phyloP scores from a whole-genome alignment of 257 asterid genomes.

The Leptodermis oblonga region DNA sequence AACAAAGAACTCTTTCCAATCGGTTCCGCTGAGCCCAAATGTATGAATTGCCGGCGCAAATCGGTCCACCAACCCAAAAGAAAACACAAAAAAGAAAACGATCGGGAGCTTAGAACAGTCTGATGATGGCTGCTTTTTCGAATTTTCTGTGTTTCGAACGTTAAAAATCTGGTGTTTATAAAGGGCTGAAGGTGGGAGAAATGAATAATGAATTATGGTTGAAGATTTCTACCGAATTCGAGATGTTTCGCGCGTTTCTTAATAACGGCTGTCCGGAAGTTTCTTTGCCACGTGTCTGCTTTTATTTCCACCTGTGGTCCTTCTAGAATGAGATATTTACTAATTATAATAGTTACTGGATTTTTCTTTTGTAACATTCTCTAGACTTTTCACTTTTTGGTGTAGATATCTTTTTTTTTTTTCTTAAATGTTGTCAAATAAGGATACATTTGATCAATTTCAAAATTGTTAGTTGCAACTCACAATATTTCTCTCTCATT shows the following conservation, averaged over 20 bases:
- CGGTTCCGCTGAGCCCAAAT: constrained; percentile 48
- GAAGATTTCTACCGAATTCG: constrained; percentile 42
- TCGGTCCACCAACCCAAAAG: constrained; percentile 49
- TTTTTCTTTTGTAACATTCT: background rate
- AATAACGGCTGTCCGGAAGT: background rate
- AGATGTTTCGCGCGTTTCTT: constrained; percentile 55
- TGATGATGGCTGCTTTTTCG: background rate
- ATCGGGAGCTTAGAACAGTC: constrained; percentile 12
- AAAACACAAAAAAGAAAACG: background rate
- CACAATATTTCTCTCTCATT: too few species aligned
- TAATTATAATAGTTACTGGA: background rate
- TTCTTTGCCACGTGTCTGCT: constrained; percentile 18
- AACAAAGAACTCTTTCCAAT: constrained; percentile 19
- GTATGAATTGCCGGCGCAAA: constrained; percentile 26
- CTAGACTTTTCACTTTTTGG: background rate
- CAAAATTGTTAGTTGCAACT: too few species aligned
- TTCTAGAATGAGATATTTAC: background rate
- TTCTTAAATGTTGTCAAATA: too few species aligned
- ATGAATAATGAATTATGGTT: background rate
- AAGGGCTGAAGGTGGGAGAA: background rate
- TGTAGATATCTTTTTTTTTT: too few species aligned
- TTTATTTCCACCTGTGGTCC: background rate
- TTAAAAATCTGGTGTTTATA: constrained; percentile 6
- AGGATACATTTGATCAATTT: too few species aligned
- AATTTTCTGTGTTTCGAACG: constrained; percentile 3